A percentile compares a stretch with the other conserved stretches of the same genome.
Conservation (phyloP, 169 alveolate species). For the Sarcocystis neurona region DNA sequence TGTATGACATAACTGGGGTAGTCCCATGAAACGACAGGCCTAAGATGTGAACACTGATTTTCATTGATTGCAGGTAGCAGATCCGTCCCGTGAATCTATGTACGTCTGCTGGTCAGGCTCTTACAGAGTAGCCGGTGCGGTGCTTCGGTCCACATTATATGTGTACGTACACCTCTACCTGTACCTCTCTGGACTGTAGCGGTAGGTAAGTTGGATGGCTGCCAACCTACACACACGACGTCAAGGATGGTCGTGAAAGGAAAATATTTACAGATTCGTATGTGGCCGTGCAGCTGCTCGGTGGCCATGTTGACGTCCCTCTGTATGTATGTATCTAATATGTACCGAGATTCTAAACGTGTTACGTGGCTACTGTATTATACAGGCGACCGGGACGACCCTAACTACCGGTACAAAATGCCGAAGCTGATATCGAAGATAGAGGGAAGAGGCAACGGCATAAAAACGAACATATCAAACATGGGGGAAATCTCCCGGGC, state of each 20-base stretch:
- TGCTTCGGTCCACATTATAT: too few species aligned
- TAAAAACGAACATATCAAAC: slow-evolving; percentile 95
- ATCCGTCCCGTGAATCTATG: too few species aligned
- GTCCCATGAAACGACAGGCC: background rate
- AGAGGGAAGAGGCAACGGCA: slow-evolving; percentile 79
- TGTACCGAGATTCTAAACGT: background rate
- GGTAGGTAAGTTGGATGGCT: background rate
- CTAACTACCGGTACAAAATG: slow-evolving; percentile 74
- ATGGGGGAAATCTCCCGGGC: slow-evolving; percentile 97
- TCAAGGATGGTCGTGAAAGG: background rate
- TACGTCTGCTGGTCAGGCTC: too few species aligned
- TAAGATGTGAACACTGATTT: background rate
- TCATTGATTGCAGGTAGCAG: background rate
- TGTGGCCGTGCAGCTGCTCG: too few species aligned
- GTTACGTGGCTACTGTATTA: background rate
- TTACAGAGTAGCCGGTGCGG: too few species aligned
- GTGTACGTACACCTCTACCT: too few species aligned
- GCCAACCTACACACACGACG: background rate
- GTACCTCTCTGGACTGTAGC: too few species aligned
- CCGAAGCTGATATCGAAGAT: slow-evolving; percentile 71
- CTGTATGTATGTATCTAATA: background rate
- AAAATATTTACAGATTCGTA: too few species aligned
- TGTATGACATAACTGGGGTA: background rate
- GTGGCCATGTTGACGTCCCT: too few species aligned
- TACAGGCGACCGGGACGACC: slow-evolving; percentile 64